Percentiles rank a stretch among this genome's conserved stretches.
Evolutionary conservation across 192 early-diverging fungal species (phyloP).

Genomic region (Dispira simplex): DNA sequence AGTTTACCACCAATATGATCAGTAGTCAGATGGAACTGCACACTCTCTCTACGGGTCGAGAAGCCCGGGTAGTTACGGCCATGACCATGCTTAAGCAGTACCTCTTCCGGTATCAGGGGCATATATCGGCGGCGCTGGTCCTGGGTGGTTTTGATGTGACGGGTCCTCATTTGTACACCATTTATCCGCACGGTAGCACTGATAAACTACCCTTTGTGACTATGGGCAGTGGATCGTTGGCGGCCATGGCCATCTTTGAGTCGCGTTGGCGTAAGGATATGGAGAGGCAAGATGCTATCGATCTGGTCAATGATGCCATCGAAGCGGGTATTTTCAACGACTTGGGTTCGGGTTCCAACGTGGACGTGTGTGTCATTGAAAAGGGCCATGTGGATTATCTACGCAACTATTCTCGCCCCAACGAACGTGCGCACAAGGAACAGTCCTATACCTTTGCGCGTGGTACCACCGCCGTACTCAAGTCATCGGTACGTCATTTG

Average conservation of each 20-base stretch:
- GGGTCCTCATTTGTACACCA: conserved; percentile 82
- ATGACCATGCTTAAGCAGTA: conserved; percentile 97
- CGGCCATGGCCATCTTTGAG: conserved; percentile 96
- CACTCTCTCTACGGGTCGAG: conserved; percentile 71
- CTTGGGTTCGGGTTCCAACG: conserved; percentile 92
- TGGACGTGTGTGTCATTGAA: conserved; percentile 87
- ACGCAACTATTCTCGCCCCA: conserved; percentile 74
- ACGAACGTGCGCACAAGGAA: conserved; percentile 75
- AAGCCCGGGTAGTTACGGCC: conserved; percentile 78
- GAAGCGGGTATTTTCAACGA: conserved; percentile 99
- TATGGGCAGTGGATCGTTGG: conserved; percentile 90
- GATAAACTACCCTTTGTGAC: conserved; percentile 94
- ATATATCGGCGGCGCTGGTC: conserved; percentile 87
- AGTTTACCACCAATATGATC: conserved; percentile 85
- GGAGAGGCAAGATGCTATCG: conserved; percentile 75
- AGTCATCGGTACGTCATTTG: conserved; percentile 28
- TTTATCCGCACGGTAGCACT: conserved; percentile 89
- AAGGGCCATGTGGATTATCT: conserved; percentile 71
- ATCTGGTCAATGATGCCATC: conserved; percentile 85
- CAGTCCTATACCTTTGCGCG: conserved; percentile 55
- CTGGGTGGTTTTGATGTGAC: conserved; percentile 84
- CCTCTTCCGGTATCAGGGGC: conserved; percentile 93
- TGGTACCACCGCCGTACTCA: conserved; percentile 43
- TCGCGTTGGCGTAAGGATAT: conserved; percentile 62
- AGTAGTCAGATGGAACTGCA: conserved; percentile 92